phyloP scores from a whole-genome alignment of 2,329 filamentous ascomycete genomes.

The Nemania abortiva region DNA sequence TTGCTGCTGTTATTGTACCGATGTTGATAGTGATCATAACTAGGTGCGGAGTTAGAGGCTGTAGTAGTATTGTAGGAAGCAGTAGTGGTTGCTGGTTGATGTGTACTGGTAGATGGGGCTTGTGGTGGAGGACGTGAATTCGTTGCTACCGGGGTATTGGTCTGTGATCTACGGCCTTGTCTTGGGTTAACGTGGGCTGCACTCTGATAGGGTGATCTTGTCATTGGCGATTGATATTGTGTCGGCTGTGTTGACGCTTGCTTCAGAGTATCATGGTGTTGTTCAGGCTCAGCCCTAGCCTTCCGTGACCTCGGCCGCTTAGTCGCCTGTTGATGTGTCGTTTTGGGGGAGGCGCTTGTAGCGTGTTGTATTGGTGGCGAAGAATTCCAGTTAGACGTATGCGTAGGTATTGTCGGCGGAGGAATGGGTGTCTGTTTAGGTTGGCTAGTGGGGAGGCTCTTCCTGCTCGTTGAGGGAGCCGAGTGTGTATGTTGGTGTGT shows the following conservation, averaged over 20 bases:
- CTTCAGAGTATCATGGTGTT: conserved; percentile 42
- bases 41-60: conserved; percentile 45
- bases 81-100: conserved; percentile 41
- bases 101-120: conserved; percentile 45
- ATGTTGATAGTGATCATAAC: conserved; percentile 44
- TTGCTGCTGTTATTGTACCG: conserved; percentile 48
- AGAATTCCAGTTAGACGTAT: conserved; percentile 41
- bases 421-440: conserved; percentile 44
- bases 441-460: conserved; percentile 44
- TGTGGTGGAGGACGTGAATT: conserved; percentile 46
- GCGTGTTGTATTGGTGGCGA: conserved; percentile 38
- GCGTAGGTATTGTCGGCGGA: conserved; percentile 40
- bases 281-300: conserved; percentile 40
- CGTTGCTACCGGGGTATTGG: conserved; percentile 45
- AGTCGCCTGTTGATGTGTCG: conserved; percentile 40
- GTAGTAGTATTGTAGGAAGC: conserved; percentile 49
- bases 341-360: conserved; percentile 40
- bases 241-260: conserved; percentile 43
- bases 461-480: conserved; percentile 37
- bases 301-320: conserved; percentile 44
- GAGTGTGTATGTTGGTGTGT: conserved; percentile 36
- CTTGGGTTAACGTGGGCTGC: conserved; percentile 44
- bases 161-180: conserved; percentile 48
- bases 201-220: conserved; percentile 47
- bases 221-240: conserved; percentile 49